Conservation (phyloP, 495 filamentous ascomycete species). For the Cercophora samala region DNA sequence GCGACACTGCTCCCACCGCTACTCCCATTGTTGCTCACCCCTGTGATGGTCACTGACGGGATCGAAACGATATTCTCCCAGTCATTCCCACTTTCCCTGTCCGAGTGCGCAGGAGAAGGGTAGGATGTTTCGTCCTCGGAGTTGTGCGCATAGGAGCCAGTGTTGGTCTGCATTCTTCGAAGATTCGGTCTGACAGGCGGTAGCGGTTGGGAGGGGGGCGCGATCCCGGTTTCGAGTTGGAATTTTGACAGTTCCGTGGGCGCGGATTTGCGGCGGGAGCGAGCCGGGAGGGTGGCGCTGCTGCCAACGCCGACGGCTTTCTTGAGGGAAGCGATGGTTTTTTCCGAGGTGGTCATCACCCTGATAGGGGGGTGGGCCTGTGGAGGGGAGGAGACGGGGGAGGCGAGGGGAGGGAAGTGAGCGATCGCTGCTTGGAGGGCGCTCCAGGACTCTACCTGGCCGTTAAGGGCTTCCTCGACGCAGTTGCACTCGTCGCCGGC, state of each 20-base stretch:
- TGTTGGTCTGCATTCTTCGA: background rate
- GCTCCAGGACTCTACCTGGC: constrained; percentile 42
- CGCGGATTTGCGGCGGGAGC: background rate
- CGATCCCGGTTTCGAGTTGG: background rate
- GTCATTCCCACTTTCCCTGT: constrained; percentile 23
- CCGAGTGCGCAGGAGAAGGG: constrained; percentile 13
- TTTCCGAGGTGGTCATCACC: background rate
- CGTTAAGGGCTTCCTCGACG: constrained; percentile 39
- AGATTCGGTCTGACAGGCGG: background rate
- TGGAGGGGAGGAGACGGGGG: background rate
- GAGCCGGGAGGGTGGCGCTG: no score
- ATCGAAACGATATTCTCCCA: constrained; percentile 36
- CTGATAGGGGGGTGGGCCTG: background rate
- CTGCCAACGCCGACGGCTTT: background rate
- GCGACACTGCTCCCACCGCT: constrained; percentile 23
- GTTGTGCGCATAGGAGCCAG: background rate
- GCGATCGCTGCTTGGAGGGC: constrained; percentile 24
- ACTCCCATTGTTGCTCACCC: constrained; percentile 15
- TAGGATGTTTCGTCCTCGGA: constrained; percentile 17
- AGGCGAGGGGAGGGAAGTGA: background rate
- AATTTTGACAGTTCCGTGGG: background rate
- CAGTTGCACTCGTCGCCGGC: constrained; percentile 50
- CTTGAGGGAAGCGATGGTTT: background rate
- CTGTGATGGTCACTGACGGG: constrained; percentile 13
- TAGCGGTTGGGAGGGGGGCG: background rate